Conservation (phyloP, 495 filamentous ascomycete genomes). For the Staphylotrichum tortipilum region DNA sequence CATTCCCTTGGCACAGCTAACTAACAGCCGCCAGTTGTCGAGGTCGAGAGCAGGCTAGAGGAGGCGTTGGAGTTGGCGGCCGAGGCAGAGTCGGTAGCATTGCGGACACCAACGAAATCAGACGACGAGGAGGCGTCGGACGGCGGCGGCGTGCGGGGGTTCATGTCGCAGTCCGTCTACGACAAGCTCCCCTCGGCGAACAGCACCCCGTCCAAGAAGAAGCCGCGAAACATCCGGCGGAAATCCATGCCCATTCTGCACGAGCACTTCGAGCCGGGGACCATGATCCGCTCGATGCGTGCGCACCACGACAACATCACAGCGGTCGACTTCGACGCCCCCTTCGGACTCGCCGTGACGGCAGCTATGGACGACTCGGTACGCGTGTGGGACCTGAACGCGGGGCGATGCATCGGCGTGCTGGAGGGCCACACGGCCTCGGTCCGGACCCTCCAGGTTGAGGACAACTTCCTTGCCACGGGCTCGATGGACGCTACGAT, state of each 20-base stretch:
- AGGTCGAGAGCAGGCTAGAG: constrained; percentile 78
- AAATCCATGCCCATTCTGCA: constrained; percentile 93
- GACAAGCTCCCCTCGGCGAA: constrained; percentile 69
- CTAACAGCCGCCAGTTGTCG: constrained; percentile 51
- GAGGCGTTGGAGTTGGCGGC: constrained; percentile 70
- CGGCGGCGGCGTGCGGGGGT: constrained; percentile 52
- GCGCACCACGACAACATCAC: constrained; percentile 87
- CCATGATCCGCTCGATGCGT: constrained; percentile 75
- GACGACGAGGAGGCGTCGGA: constrained; percentile 46
- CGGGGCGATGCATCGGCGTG: constrained; percentile 79
- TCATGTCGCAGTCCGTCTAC: constrained; percentile 98
- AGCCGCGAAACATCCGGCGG: constrained; percentile 54
- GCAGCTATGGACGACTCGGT: constrained; percentile 92
- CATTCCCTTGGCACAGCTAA: not conserved
- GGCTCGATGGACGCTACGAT: constrained; percentile 96
- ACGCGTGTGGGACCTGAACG: constrained; percentile 93
- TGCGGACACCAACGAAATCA: constrained; percentile 45
- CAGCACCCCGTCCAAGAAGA: constrained; percentile 43
- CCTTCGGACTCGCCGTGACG: constrained; percentile 93
- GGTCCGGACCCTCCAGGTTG: constrained; percentile 84
- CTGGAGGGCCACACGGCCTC: constrained; percentile 94
- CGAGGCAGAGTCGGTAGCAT: constrained; percentile 52
- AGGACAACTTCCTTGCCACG: constrained; percentile 92
- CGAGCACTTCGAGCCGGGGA: constrained; percentile 89
- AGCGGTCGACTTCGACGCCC: constrained; percentile 88